A percentile compares a stretch with the other conserved stretches of the same genome.
Conservation (phyloP, 202 grass and related monocot genomes). For the Setaria viridis region DNA sequence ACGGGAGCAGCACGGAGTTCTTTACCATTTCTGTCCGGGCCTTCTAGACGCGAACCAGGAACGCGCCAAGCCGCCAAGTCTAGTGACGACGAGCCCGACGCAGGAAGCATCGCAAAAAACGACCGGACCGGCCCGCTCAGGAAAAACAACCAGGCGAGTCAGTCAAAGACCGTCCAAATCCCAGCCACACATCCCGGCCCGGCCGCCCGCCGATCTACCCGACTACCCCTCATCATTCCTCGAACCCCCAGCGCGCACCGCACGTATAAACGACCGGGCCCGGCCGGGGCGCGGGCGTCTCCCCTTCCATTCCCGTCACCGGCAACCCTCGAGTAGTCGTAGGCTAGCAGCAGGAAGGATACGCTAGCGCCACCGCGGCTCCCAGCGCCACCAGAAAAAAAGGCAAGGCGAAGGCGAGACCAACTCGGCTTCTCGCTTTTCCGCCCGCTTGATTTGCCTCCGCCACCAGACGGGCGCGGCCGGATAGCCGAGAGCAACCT, state of each 20-base stretch:
- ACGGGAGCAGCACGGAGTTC: not conserved
- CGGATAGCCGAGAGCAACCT: not conserved
- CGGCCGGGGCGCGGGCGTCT: not conserved
- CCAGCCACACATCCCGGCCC: not conserved
- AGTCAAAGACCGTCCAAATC: conserved; percentile 28
- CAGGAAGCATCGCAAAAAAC: not conserved
- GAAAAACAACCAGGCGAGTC: not conserved
- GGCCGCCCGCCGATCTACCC: not conserved
- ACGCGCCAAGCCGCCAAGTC: not conserved
- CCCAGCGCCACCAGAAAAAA: conserved; percentile 38
- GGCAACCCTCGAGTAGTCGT: not conserved
- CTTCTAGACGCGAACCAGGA: not conserved
- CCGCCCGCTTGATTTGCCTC: conserved; percentile 41
- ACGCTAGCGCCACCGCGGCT: not conserved
- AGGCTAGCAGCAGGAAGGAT: not conserved
- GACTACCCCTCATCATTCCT: not conserved
- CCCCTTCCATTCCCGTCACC: conserved; percentile 28
- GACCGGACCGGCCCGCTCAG: no score
- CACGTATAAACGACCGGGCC: not conserved
- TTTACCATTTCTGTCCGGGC: not conserved
- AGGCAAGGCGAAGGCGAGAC: not conserved
- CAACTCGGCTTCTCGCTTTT: conserved; percentile 17
- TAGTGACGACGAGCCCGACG: not conserved
- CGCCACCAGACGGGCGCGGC: conserved; percentile 38
- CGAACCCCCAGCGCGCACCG: no score